Conservation (phyloP, 192 early-diverging fungal genomes). For the Backusella parvicylindrica region DNA sequence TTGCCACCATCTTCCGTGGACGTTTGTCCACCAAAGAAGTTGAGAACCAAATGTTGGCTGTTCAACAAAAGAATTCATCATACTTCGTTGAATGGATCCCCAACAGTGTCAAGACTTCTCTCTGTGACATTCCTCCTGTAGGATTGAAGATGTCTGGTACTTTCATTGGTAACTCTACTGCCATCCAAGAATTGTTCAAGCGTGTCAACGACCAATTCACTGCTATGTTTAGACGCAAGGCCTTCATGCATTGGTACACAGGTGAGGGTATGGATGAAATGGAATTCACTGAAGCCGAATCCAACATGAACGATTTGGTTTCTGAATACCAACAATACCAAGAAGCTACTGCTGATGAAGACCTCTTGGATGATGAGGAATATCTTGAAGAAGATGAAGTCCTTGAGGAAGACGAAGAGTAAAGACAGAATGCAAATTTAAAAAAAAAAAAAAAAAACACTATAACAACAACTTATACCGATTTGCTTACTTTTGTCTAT, state of each 20-base stretch:
- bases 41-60: constrained; percentile 66
- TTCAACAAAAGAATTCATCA: constrained; percentile 61
- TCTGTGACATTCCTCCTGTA: constrained; percentile 82
- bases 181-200: constrained; percentile 86
- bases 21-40: constrained; percentile 70
- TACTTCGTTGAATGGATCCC: constrained; percentile 96
- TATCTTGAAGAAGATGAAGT: constrained; percentile 40
- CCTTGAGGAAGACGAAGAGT: not conserved
- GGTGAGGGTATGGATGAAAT: constrained; percentile 94
- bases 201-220: constrained; percentile 82
- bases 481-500: not conserved
- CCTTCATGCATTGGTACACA: constrained; percentile 94
- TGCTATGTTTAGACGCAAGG: constrained; percentile 85
- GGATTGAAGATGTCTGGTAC: constrained; percentile 86
- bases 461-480: not conserved
- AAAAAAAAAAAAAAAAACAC: not conserved
- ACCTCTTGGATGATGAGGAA: constrained; percentile 46
- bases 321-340: constrained; percentile 54
- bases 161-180: constrained; percentile 86
- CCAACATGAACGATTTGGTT: constrained; percentile 22
- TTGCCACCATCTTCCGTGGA: constrained; percentile 77
- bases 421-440: not conserved
- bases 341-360: constrained; percentile 74
- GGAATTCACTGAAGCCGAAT: constrained; percentile 85
- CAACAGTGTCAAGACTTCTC: constrained; percentile 82